Evolutionary conservation across 2,329 filamentous ascomycete species (phyloP).

Genomic region (Cladophialophora immunda): DNA sequence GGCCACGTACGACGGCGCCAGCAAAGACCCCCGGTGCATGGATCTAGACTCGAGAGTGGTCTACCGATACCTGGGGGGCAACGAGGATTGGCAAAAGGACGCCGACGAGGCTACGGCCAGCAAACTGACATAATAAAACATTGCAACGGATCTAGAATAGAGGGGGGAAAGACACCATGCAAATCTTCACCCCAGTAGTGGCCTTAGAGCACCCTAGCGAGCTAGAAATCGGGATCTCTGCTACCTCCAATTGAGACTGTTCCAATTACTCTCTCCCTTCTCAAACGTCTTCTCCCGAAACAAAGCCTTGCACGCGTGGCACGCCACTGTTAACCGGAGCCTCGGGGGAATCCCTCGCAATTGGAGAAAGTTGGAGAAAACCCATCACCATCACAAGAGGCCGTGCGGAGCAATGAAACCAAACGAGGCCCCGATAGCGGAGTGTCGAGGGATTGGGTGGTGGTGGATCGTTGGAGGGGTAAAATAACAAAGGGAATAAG

Average conservation of each 20-base stretch:
- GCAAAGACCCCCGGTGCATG: slow-evolving; percentile 59
- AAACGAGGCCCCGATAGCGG: no score
- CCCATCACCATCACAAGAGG: background rate
- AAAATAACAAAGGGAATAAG: slow-evolving; percentile 1
- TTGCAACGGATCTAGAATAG: background rate
- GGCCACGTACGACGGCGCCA: slow-evolving; percentile 61
- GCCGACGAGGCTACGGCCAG: slow-evolving; percentile 31
- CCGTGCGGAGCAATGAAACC: slow-evolving; percentile 5
- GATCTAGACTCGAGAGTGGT: slow-evolving; percentile 67
- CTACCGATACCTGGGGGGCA: slow-evolving; percentile 58
- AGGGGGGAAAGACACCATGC: background rate
- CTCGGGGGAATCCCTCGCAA: slow-evolving; percentile 6
- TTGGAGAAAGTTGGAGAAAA: slow-evolving; percentile 25
- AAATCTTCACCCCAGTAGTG: no score
- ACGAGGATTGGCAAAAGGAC: slow-evolving; percentile 46
- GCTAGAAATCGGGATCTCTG: no score
- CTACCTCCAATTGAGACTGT: no score
- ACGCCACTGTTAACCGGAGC: background rate
- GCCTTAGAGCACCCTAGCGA: no score
- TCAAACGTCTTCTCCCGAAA: background rate
- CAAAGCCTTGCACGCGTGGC: background rate
- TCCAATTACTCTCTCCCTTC: no score
- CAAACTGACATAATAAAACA: slow-evolving; percentile 21
- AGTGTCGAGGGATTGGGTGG: no score
- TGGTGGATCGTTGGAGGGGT: slow-evolving; percentile 11